phyloP scores from a whole-genome alignment of 2,329 filamentous ascomycete species.

The Mariannaea sp. region DNA sequence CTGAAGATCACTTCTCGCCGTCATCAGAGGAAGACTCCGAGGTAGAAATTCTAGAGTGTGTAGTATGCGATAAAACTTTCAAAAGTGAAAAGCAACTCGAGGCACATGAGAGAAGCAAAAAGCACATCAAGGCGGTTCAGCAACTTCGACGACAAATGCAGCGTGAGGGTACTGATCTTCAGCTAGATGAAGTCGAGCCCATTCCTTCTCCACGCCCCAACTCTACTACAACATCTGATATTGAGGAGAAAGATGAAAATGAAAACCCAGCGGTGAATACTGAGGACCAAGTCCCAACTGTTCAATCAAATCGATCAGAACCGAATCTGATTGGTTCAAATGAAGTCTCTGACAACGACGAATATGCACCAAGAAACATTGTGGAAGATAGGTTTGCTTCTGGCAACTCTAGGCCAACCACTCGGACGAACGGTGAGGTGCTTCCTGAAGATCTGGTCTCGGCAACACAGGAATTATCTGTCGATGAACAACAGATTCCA shows the following conservation, averaged over 20 bases:
- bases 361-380: conserved; percentile 53
- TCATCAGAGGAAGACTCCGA: conserved; percentile 62
- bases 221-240: background rate
- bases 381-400: conserved; percentile 48
- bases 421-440: background rate
- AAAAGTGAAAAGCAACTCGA: conserved; percentile 92
- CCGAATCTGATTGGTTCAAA: conserved; percentile 14
- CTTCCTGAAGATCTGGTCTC: conserved; percentile 22
- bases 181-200: conserved; percentile 44
- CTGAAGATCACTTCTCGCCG: conserved; percentile 65
- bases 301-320: conserved; percentile 1
- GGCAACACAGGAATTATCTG: conserved; percentile 30
- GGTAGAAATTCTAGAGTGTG: conserved; percentile 71
- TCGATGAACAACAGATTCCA: conserved; percentile 31
- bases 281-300: background rate
- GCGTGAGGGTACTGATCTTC: conserved; percentile 71
- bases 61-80: conserved; percentile 78
- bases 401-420: conserved; percentile 5
- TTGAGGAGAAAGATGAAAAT: background rate
- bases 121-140: conserved; percentile 86
- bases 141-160: conserved; percentile 82
- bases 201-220: background rate
- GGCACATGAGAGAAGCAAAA: conserved; percentile 94
- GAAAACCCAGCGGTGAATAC: no score
- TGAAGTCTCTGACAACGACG: conserved; percentile 41